Base-by-base conservation (phyloP, 768 basidiomycete genomes). In the Neoboletus magnificus region DNA sequence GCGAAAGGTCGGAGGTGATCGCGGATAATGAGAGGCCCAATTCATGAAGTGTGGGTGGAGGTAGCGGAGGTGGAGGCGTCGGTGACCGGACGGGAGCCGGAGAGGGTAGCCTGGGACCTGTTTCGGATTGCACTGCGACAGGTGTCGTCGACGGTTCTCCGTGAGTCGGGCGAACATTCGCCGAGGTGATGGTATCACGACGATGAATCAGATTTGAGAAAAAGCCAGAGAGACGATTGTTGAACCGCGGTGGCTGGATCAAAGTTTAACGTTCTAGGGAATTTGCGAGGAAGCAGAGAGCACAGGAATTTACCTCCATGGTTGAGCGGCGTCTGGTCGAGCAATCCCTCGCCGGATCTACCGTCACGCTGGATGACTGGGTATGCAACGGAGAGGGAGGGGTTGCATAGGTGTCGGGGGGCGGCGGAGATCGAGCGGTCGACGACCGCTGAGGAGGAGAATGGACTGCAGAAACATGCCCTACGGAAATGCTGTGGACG, bases 191-290 rank as follows among this genome's bases (percentile, higher is more conserved):
- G 39, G 71, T 73, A 50, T 91, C 87, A 47, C 87, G 80, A 53
- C 90, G 82, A 65, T 87, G 84, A 7, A 93, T 88, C 55, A 93
- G 78, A 62, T 82, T 83, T 16, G 82, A 86, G 68, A 92, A 85
- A 72, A 93, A 93, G n/a, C 91, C 91, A 25, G 91, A 93, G 30
- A 93, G 76, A 29, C 91, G 80, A 66, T 85, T 90, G 27, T 86
- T 79, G 37, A 85, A 74, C 54, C 89, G 85, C 56, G 72, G 70
- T 80, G 86, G 67, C 62, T 64, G 64, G 46, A 53, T 35, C 36
- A 16, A 53, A 47, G 22, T 10, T 58, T 18, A 60, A 57, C 50
- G 47, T 45, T 42, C 51, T 48, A 52, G 51, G 40, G 45, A 47
- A 46, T 15, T 44, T 35, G 29, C 27, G 44, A 39, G 45, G 48